Base-by-base conservation (phyloP, 441 rosid species). In the Manihot esculenta region DNA sequence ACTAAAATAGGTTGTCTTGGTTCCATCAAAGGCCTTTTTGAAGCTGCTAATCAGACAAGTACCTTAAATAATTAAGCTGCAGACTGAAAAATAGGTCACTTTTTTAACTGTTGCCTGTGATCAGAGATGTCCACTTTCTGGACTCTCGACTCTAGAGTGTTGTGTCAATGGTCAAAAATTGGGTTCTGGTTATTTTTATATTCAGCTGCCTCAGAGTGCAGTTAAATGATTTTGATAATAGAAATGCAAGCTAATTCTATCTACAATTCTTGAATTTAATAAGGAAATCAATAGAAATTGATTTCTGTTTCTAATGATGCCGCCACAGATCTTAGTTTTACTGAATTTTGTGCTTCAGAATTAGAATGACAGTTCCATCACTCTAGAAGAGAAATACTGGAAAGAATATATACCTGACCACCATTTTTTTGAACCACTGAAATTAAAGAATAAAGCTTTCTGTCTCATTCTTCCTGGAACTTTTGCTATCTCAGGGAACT, bases 401-500 rank as follows among this genome's bases (percentile, higher is more conserved):
- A 30, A 30, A 4, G 4, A 4, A 30, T 4, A n/a, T n/a, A n/a
- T n/a, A n/a, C n/a, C n/a, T n/a, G n/a, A n/a, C n/a, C n/a, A n/a
- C n/a, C n/a, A n/a, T 6, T 5, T 35, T 35, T 35, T 35, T 35
- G 0, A 3, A 35, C 35, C 35, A 30, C 35, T 47, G 50, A 14
- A 47, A 49, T 15, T 49, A 50, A 50, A 50, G 10, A 50, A 50
- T 18, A 27, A 17, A 48, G 20, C 38, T 48, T 45, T 58, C 53
- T 21, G 55, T 30, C 55, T 47, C 5, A 60, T 30, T 7, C 6
- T 14, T 8, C 12, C 4, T 3, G 10, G 15, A 23, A 54, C 35
- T 14, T 60, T 64, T 63, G 57, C 20, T 47, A 49, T 77, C 13
- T 23, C 62, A 91, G 98, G 97, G 98, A 70, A 93, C 98, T 0